Evolutionary conservation across 768 basidiomycete genomes (phyloP), one percentile per base, ranked within the genome.

Genomic region (Gloeopeniophorella convolvens): DNA sequence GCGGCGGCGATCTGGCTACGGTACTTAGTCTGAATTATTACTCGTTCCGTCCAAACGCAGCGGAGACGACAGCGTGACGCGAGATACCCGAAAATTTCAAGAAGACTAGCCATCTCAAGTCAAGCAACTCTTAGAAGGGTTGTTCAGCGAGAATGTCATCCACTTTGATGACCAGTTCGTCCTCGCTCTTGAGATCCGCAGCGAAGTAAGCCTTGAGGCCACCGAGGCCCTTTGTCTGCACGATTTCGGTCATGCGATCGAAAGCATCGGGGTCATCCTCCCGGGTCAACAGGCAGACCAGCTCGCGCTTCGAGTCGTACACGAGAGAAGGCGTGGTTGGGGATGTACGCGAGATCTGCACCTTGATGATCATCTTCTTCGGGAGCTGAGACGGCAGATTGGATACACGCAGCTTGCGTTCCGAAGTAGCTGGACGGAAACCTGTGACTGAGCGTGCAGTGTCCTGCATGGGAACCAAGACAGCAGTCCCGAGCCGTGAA

Each of bases 141-240:
- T 82, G 79, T 54, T 75, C 78, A 1, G 78, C 79, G 46, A 80
- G 60, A 7, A 75, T 67, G 42, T 81, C 76, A 2, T 70, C 70
- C 6, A 73, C 60, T 54, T 79, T 78, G 21, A 82, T 69, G 2
- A 76, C 65, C 41, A 82, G 53, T 57, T 73, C 72, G 40, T 78
- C 66, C 39, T 66, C 63, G 37, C 64, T 70, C 58, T 64, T 70
- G 60, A 82, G 51, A 57, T 78, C 75, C 0, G 78, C 78, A 10
- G 70, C 66, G 44, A 81, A 79, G 59, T 81, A 80, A 0, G 72
- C 80, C 59, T 79, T 80, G 35, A 58, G 56, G 0, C 72, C 71
- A 3, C 63, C 60, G 5, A 75, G 68, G 4, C 75, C 74, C 34
- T 70, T 68, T n/a, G 57, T 58, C 42, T 61, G 65, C 20, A 83